These are phyloP conservation scores for Dothidotthia symphoricarpi DNA, from an alignment of 2,329 filamentous ascomycete genomes.

Conservation along the genomic window DNA sequence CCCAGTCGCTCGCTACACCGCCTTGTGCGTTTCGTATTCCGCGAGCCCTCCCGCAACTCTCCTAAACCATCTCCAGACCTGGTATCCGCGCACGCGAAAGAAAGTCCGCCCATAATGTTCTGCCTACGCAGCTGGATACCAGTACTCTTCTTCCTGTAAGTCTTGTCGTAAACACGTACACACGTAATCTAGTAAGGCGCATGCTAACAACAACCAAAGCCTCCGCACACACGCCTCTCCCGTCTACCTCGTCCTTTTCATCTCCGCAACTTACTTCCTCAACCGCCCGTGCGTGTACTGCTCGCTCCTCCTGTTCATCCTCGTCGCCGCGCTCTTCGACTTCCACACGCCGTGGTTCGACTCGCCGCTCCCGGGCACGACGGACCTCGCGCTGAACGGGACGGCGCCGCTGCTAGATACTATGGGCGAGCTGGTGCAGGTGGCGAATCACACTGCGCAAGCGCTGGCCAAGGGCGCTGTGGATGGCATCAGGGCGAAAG, in stretches of 20 bases:
- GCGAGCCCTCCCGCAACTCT: not conserved
- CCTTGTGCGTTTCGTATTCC: constrained; percentile 1
- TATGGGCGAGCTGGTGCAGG: constrained; percentile 64
- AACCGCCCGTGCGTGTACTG: constrained; percentile 98
- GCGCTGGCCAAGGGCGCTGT: constrained; percentile 30
- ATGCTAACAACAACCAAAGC: constrained; percentile 16
- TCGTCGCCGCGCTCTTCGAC: constrained; percentile 96
- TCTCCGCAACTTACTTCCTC: constrained; percentile 91
- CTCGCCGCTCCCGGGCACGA: constrained; percentile 55
- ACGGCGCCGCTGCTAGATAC: constrained; percentile 52
- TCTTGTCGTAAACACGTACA: not conserved
- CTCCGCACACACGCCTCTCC: constrained; percentile 49
- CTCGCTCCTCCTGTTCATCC: constrained; percentile 89
- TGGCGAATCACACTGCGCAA: constrained; percentile 55
- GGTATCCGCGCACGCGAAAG: constrained; percentile 13
- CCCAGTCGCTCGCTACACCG: constrained; percentile 10
- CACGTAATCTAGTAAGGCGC: not conserved
- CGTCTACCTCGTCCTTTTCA: constrained; percentile 52
- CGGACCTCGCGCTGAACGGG: constrained; percentile 32
- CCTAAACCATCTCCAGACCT: not conserved
- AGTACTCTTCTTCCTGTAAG: constrained; percentile 54
- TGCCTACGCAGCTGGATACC: constrained; percentile 61
- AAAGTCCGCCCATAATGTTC: constrained; percentile 53
- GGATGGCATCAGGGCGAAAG: constrained; percentile 30
- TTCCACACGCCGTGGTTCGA: constrained; percentile 91